Base-by-base conservation (phyloP, 2,329 filamentous ascomycete species). In the Clarireedia paspali region DNA sequence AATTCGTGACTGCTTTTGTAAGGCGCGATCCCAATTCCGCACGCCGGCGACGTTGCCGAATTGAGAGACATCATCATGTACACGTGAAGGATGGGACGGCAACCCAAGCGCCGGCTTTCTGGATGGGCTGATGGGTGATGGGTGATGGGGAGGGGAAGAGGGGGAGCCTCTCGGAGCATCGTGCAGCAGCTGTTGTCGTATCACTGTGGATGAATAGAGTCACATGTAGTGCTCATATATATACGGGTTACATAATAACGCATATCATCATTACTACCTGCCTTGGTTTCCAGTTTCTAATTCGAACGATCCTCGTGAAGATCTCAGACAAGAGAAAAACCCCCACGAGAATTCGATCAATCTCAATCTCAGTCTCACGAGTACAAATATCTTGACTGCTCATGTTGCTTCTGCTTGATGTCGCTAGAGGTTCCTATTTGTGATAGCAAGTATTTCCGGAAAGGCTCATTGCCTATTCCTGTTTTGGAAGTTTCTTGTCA, bases 121-220 rank as follows among this genome's bases (percentile, higher is more conserved):
- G 17, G 23, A 46, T 46, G 23, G 49, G 14, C 15, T 20, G 14
- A 42, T 38, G 36, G 40, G 40, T 20, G 14, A 42, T 38, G 36
- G 40, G 40, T 42, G 36, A 48, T 7, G 27, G 27, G 27, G 27
- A 30, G 27, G 27, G 10, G 27, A 10, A 30, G 27, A 10, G 10
- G 47, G 44, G 34, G 51, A 54, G 47, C 46, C 47, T 50, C 53
- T 55, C 53, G 53, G 53, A 55, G 50, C 27, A 30, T 20, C 20
- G 20, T 20, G 20, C 20, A 20, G 20, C 20, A 50, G 39, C 47
- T 44, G 53, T 55, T 55, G 38, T 55, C 20, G 53, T 55, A 44
- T 50, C 38, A 55, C 53, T 46, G 15, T 44, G 23, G 20, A 46
- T 24, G 23, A 10, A 26, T 10, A 46, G 10, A 20, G 40, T 9